Evolutionary conservation across 192 early-diverging fungal genomes (phyloP), one percentile per base, ranked within the genome.

Genomic region (Cetraspora pellucida): DNA sequence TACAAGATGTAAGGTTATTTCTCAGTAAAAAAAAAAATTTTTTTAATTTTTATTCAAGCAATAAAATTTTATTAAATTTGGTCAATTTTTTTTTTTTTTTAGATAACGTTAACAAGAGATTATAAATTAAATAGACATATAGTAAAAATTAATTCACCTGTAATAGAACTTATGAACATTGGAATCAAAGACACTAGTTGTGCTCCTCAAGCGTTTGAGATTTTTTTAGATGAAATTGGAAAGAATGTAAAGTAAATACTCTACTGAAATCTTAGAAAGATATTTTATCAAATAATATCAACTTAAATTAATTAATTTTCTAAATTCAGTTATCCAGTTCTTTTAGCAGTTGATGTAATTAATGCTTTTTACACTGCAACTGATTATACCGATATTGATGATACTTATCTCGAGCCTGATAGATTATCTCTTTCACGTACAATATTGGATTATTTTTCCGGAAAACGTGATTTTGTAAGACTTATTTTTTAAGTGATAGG

Each of bases 321-420:
- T 19, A 17, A 14, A 19, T 45, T 50, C 71, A 82, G 85, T 23
- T 82, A 79, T 47, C 86, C 86, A 23, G 77, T 85, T 27, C 67
- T 87, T 21, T 67, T 89, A 37, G 87, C 86, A 52, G 75, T 89
- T 52, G 87, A 89, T 66, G 83, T 81, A 75, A 25, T 89, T 68
- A 85, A 86, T 78, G 79, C 77, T 21, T 82, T 89, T 44, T 87
- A 83, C 78, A 78, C 79, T 50, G 77, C 72, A 13, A 85, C 87
- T 69, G 69, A 82, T 45, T 89, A 87, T 60, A 28, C 74, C 58
- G 77, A 77, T 65, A 43, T 78, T 28, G 82, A 85, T 37, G 80
- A 74, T 63, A 74, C 78, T 59, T 77, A 77, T 7, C 77, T 89
- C 23, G 82, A 83, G 13, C 77, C 85, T 60, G 66, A 73, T 74